Conservation (phyloP, 1,139 yeast genomes). For the Scheffersomyces lignicola region DNA sequence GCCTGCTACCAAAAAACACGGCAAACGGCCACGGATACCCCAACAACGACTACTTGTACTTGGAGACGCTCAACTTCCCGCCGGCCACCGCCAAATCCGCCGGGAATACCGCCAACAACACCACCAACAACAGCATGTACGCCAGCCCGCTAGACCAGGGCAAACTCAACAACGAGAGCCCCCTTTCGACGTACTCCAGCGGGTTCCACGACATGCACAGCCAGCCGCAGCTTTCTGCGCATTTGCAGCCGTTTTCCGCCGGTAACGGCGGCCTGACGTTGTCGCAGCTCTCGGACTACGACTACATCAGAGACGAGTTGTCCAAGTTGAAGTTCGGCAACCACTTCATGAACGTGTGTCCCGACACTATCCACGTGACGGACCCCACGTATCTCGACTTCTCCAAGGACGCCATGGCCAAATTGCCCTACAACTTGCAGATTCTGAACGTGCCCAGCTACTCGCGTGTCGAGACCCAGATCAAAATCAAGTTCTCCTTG, state of each 20-base stretch:
- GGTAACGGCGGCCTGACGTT: not conserved
- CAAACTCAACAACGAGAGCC: slow-evolving; percentile 6
- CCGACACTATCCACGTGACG: slow-evolving; percentile 30
- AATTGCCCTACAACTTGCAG: slow-evolving; percentile 58
- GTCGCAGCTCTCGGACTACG: slow-evolving; percentile 12
- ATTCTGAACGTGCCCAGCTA: slow-evolving; percentile 68
- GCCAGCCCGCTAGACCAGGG: slow-evolving; percentile 16
- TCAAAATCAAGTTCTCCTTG: slow-evolving; percentile 66
- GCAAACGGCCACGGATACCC: slow-evolving; percentile 11
- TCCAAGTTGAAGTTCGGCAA: slow-evolving; percentile 60
- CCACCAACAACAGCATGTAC: slow-evolving; percentile 13
- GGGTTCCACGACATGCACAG: too few species aligned
- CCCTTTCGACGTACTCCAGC: slow-evolving; percentile 3
- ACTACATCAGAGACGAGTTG: slow-evolving; percentile 48
- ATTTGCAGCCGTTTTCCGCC: not conserved
- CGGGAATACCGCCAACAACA: slow-evolving; percentile 2
- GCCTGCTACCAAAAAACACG: slow-evolving; percentile 2
- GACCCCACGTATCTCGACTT: slow-evolving; percentile 40
- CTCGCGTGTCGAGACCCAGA: slow-evolving; percentile 94
- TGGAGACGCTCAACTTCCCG: slow-evolving; percentile 16
- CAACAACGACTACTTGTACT: slow-evolving; percentile 22
- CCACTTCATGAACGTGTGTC: slow-evolving; percentile 40
- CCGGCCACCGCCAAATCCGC: slow-evolving; percentile 6
- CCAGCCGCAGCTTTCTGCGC: too few species aligned
- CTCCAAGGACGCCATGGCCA: slow-evolving; percentile 33